Conservation (phyloP, 192 early-diverging fungal species). For the Kappamyces sp. region DNA sequence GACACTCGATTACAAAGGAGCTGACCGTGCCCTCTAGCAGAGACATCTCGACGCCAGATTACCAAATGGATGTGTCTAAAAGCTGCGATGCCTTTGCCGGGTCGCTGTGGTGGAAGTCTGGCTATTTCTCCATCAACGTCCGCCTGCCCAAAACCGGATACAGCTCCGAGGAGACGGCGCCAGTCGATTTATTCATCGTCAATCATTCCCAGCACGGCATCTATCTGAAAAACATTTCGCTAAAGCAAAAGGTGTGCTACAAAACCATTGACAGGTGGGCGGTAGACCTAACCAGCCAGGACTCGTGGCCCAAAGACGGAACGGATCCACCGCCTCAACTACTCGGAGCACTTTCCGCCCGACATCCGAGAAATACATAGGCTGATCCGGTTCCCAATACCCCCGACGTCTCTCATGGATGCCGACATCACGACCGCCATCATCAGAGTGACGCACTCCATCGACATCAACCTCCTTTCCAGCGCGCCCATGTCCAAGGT, state of each 20-base stretch:
- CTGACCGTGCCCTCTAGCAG: conserved; percentile 25
- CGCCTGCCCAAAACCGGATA: conserved; percentile 23
- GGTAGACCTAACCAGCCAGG: neutral
- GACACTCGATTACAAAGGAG: neutral
- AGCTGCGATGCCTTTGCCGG: conserved; percentile 13
- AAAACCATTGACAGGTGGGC: conserved; percentile 5
- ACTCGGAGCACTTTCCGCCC: conserved; percentile 20
- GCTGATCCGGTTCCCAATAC: conserved; percentile 29
- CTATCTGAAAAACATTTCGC: conserved; percentile 16
- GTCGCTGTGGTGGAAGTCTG: conserved; percentile 18
- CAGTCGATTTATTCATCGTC: conserved; percentile 22
- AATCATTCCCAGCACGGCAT: conserved; percentile 27
- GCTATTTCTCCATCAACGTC: conserved; percentile 19
- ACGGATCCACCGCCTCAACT: conserved; percentile 25
- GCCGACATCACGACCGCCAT: conserved; percentile 25
- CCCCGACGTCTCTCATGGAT: conserved; percentile 19
- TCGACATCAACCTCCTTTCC: conserved; percentile 21
- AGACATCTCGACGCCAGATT: conserved; percentile 21
- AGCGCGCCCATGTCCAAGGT: conserved; percentile 15
- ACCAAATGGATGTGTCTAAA: neutral
- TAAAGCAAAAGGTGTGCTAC: conserved; percentile 31
- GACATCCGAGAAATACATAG: conserved; percentile 16
- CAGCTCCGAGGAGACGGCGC: conserved; percentile 24
- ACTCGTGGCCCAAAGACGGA: conserved; percentile 26
- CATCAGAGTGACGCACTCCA: conserved; percentile 24